A percentile compares a stretch with the other conserved stretches of the same genome.
Evolutionary conservation across 805 yeast species (phyloP).

Genomic region (Cyberlindnera nakhonratchasimensis): DNA sequence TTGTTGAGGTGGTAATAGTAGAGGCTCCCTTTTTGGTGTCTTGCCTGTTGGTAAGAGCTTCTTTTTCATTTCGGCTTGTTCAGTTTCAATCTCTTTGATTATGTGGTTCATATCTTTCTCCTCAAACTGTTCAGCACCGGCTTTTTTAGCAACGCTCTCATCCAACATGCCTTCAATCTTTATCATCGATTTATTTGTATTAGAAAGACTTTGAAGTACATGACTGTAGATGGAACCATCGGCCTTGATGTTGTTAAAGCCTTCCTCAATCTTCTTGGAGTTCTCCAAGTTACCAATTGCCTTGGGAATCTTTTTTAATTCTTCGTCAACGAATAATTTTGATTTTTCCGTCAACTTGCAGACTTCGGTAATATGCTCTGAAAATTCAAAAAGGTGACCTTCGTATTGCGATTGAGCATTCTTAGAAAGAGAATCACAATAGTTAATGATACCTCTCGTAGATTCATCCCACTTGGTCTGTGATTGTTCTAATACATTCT

Average conservation of each 20-base stretch:
- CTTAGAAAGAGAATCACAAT: constrained; percentile 19
- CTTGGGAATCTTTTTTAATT: constrained; percentile 15
- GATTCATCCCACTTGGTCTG: constrained; percentile 22
- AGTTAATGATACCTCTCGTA: constrained; percentile 22
- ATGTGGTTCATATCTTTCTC: constrained; percentile 21
- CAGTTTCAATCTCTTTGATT: constrained; percentile 24
- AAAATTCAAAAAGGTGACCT: constrained; percentile 9
- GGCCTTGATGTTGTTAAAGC: constrained; percentile 7
- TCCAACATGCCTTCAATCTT: background rate
- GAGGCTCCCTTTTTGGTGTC: constrained; percentile 26
- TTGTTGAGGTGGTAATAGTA: constrained; percentile 16
- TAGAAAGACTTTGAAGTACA: constrained; percentile 1
- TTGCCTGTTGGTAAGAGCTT: constrained; percentile 30
- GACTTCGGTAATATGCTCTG: constrained; percentile 16
- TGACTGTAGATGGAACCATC: background rate
- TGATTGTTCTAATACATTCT: constrained; percentile 13
- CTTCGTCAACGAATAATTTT: constrained; percentile 17
- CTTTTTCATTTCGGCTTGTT: constrained; percentile 25
- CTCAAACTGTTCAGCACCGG: constrained; percentile 16
- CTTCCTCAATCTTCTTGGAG: constrained; percentile 5
- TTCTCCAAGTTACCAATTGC: constrained; percentile 9
- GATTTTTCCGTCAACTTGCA: constrained; percentile 16
- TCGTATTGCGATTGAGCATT: constrained; percentile 12
- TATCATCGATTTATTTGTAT: constrained; percentile 1
- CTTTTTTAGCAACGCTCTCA: constrained; percentile 13